Evolutionary conservation across 2,329 filamentous ascomycete species (phyloP), one percentile per base, ranked within the genome.

Genomic region (Cylindrodendrum hubeiense): DNA sequence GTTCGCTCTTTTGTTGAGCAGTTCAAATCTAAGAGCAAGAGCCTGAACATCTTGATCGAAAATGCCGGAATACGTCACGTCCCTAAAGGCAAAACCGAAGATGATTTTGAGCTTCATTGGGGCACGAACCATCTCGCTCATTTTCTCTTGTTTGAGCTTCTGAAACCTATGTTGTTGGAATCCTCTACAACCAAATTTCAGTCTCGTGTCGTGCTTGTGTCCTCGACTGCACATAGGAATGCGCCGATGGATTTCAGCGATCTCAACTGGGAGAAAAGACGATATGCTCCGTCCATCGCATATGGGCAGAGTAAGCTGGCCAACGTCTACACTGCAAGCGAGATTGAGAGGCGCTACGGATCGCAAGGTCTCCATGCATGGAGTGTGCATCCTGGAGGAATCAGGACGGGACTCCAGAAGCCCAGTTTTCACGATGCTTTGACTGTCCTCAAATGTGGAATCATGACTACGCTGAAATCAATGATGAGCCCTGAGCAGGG

Each of bases 271-370:
- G 67, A 75, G 21, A 73, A 70, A n/a, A 47, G 65, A 3, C 46
- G 44, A 12, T 75, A 75, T 22, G 51, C 79, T 3, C 77, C 77
- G 0, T 78, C 72, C 60, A 41, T 60, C 1, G 77, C 82, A 0
- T 89, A 89, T 63, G 81, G 78, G 0, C 82, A 85, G 67, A 77
- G 79, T 53, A 89, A 89, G 68, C 79, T 80, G 0, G 85, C 86
- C 13, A 86, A 84, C 62, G 79, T 87, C 19, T 84, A 80, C 67
- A 82, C 84, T 56, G 82, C 85, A 4, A 86, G 83, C 63, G 79
- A 86, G 60, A 79, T 88, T 26, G 85, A 87, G 33, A 79, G 85
- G 1, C 79, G 79, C 0, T 87, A 85, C 66, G 83, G 81, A 2
- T 26, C 72, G 0, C 69, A 75, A 4, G 81, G 82, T 10, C 66